Evolutionary conservation across 352 stramenopile genomes (phyloP).

Genomic region (Peronosclerospora sorghi): DNA sequence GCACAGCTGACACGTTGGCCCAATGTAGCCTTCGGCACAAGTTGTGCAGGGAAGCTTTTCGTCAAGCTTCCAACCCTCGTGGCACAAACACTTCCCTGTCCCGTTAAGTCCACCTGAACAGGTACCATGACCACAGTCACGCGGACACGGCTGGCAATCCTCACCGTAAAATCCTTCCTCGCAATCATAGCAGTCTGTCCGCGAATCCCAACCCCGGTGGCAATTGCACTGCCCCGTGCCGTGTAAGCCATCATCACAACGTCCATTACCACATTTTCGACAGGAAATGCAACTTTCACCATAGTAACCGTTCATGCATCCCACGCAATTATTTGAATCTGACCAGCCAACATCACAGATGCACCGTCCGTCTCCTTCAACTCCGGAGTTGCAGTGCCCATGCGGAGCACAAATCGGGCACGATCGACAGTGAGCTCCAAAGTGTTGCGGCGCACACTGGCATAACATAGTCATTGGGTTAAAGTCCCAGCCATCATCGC

Average conservation of each 20-base stretch:
- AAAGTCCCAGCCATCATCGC: constrained; percentile 80
- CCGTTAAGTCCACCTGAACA: constrained; percentile 71
- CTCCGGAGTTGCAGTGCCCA: constrained; percentile 72
- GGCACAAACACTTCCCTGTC: constrained; percentile 66
- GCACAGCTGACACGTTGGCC: constrained; percentile 52
- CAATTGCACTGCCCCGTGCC: constrained; percentile 76
- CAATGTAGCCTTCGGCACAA: constrained; percentile 71
- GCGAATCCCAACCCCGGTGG: constrained; percentile 59
- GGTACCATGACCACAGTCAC: constrained; percentile 60
- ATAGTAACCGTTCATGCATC: constrained; percentile 79
- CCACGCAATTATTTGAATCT: constrained; percentile 82
- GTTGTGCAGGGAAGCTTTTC: constrained; percentile 52
- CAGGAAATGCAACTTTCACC: constrained; percentile 57
- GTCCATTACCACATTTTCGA: constrained; percentile 65
- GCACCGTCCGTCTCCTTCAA: constrained; percentile 71
- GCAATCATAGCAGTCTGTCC: constrained; percentile 77
- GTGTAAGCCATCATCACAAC: constrained; percentile 69
- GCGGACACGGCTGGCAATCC: constrained; percentile 50
- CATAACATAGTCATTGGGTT: constrained; percentile 82
- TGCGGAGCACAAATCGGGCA: constrained; percentile 80
- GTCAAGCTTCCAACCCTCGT: constrained; percentile 60
- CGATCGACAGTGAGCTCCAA: constrained; percentile 62
- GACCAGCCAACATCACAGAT: constrained; percentile 81
- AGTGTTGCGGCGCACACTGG: constrained; percentile 76
- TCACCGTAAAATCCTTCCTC: constrained; percentile 74